Conservation (phyloP, 495 filamentous ascomycete species). For the Penicillium alfredii region DNA sequence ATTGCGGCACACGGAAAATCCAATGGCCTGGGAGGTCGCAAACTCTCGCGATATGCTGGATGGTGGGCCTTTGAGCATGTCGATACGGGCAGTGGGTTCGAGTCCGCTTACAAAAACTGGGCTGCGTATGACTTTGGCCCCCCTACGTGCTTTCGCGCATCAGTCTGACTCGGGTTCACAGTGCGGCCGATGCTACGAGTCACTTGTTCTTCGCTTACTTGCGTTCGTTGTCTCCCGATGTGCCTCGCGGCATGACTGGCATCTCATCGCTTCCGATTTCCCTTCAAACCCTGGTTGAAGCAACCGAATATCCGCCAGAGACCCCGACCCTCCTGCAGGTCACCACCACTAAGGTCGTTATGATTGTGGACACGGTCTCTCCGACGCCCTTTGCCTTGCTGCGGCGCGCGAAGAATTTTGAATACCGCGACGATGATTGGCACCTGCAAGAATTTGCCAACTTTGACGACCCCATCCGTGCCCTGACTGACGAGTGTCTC, state of each 20-base stretch:
- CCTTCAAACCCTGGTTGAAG: constrained; percentile 79
- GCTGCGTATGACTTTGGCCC: constrained; percentile 38
- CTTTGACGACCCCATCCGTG: constrained; percentile 82
- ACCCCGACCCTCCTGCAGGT: constrained; percentile 71
- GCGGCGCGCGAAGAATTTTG: constrained; percentile 87
- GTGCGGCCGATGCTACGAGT: constrained; percentile 89
- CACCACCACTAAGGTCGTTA: constrained; percentile 79
- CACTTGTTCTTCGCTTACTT: constrained; percentile 98
- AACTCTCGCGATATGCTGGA: constrained; percentile 88
- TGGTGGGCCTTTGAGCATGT: constrained; percentile 98
- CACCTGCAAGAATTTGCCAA: constrained; percentile 77
- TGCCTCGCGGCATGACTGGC: constrained; percentile 57
- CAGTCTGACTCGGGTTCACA: constrained; percentile 34
- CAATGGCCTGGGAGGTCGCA: constrained; percentile 89
- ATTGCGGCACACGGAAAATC: constrained; percentile 77
- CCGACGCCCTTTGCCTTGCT: constrained; percentile 90
- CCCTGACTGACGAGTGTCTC: constrained; percentile 87
- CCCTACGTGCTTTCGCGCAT: not conserved
- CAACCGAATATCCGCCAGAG: constrained; percentile 91
- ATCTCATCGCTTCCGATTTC: constrained; percentile 85
- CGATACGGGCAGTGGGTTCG: constrained; percentile 83
- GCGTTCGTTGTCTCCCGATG: constrained; percentile 78
- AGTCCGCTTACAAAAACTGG: constrained; percentile 90
- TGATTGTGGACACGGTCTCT: constrained; percentile 95
- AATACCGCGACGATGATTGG: constrained; percentile 82